Evolutionary conservation across 2,329 filamentous ascomycete species (phyloP).

Genomic region (Purpureocillium takamizusanense): DNA sequence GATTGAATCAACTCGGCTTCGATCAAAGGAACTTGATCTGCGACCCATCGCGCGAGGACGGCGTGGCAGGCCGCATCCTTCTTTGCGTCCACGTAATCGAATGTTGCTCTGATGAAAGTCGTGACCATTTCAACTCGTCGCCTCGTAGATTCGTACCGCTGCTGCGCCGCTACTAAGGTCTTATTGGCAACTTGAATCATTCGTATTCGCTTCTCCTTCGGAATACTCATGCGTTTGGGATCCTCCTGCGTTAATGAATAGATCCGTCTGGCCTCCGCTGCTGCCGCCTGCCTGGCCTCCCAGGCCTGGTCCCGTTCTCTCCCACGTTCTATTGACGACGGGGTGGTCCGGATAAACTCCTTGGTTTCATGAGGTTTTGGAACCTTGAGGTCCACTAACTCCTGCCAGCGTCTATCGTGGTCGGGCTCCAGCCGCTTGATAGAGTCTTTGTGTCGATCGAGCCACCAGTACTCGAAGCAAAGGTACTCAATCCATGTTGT

Average conservation of each 20-base stretch:
- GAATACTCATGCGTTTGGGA: constrained; percentile 2
- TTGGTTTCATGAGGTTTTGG: constrained; percentile 11
- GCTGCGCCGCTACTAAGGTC: constrained; percentile 2
- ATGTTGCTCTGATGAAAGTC: constrained; percentile 1
- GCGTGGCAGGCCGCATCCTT: constrained; percentile 8
- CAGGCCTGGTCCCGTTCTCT: neutral
- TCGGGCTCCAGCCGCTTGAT: constrained; percentile 11
- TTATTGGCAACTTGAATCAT: constrained; percentile 1
- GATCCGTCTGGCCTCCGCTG: neutral
- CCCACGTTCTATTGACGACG: neutral
- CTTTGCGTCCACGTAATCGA: constrained; percentile 5
- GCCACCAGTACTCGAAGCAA: constrained; percentile 16
- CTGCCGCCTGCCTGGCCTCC: constrained; percentile 1
- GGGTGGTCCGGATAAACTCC: constrained; percentile 5
- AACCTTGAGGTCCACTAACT: constrained; percentile 20
- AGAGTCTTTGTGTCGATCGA: constrained; percentile 9
- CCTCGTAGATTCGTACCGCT: neutral
- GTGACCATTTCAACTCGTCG: neutral
- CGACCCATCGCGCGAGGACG: constrained; percentile 16
- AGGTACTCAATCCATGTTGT: constrained; percentile 31
- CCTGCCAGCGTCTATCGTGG: constrained; percentile 20
- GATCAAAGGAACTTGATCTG: constrained; percentile 17
- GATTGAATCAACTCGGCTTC: constrained; percentile 7
- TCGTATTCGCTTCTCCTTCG: constrained; percentile 3
- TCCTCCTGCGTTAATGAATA: constrained; percentile 4